Evolutionary conservation across 768 basidiomycete species (phyloP).

Genomic region (Rhodotorula taiwanensis): DNA sequence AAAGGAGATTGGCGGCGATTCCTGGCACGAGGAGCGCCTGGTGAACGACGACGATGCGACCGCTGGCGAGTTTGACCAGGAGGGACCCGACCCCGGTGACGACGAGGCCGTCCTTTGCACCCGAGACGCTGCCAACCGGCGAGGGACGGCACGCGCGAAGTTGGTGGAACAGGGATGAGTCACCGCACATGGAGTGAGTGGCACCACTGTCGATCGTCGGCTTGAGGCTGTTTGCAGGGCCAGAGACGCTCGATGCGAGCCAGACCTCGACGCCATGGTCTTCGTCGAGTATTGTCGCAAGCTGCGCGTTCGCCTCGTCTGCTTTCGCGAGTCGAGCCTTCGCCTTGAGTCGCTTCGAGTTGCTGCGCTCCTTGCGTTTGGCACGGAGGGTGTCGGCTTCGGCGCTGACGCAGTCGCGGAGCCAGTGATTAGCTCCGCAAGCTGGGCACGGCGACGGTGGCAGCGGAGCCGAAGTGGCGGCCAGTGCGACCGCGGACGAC

Average conservation of each 20-base stretch:
- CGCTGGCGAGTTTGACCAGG: neutral
- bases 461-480: too few relatives aligned
- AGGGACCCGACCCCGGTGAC: conserved; percentile 8
- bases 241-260: neutral
- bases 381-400: too few relatives aligned
- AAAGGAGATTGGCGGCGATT: conserved; percentile 12
- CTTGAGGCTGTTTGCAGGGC: too few relatives aligned
- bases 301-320: neutral
- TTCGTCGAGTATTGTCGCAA: neutral
- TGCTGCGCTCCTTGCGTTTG: too few relatives aligned
- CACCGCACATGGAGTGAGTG: neutral
- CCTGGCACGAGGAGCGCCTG: conserved; percentile 12
- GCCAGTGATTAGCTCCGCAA: too few relatives aligned
- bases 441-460: neutral
- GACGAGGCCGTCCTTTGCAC: neutral
- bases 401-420: too few relatives aligned
- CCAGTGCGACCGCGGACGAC: neutral
- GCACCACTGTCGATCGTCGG: neutral
- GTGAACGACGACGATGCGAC: neutral
- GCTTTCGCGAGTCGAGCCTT: too few relatives aligned
- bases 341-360: too few relatives aligned
- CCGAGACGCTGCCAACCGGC: conserved; percentile 4
- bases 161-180: neutral
- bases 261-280: neutral
- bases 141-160: conserved; percentile 7